Base-by-base conservation (phyloP, 768 basidiomycete species). In the Collybiopsis confluens region DNA sequence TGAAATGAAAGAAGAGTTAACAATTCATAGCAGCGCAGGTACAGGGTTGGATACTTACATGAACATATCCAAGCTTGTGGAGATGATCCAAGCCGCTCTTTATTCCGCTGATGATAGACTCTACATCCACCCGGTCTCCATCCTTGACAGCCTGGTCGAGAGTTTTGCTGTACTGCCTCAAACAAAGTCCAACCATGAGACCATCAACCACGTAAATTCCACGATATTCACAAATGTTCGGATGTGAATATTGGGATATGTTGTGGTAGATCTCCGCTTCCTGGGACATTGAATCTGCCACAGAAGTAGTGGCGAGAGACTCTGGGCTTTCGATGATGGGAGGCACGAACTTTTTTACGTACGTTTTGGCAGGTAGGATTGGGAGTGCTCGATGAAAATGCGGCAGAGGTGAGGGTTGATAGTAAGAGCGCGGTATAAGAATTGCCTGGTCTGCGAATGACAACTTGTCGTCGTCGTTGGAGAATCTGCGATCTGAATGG, bases 11-110 rank as follows among this genome's bases (percentile, higher is more conserved):
- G 16, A 33, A 7, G 23, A 33, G 16, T 21, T 21, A 16, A 28
- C 10, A 28, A 48, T 21, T 30, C 48, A 16, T 16, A 35, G 23
- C 8, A 8, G 41, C 8, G 23, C n/a, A 42, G 23, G 5, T 8
- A 42, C n/a, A 16, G 41, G 6, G 41, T 5, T 7, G 7, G 23
- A 8, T 4, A 4, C 48, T n/a, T 36, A 50, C 48, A 50, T 50
- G 48, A 28, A 35, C 48, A 50, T 50, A 50, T n/a, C 33, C 48
- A 3, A 50, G 48, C 48, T 28, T 33, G 30, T 50, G 48, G 8
- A 50, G 23, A 50, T 35, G 48, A 21, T 50, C 48, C 28, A 50
- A 30, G 18, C 48, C 48, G 10, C n/a, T 21, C 18, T 36, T 15
- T 18, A 45, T 23, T 28, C 48, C 48, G 24, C 35, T 15, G 16